phyloP scores from a whole-genome alignment of 148 eudicot genomes.

The Rheum nobile region DNA sequence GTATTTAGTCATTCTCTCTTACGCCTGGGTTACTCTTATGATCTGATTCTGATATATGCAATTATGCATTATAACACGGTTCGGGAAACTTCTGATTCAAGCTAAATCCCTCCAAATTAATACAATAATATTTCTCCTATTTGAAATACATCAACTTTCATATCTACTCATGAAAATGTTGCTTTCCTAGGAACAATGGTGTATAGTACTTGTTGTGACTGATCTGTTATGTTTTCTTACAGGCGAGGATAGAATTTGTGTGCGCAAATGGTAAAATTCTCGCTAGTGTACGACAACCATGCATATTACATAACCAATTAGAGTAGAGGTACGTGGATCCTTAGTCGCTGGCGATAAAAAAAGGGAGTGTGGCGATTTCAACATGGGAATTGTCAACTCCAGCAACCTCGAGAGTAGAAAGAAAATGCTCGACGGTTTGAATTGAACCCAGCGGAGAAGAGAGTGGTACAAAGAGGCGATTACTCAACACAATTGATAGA shows the following conservation, averaged over 20 bases:
- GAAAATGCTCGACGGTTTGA: no score
- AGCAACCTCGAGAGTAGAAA: no score
- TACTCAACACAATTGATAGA: no score
- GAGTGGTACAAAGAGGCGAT: no score
- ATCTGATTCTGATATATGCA: not conserved
- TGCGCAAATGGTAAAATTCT: conserved; percentile 44
- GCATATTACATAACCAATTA: conserved; percentile 69
- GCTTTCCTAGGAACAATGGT: not conserved
- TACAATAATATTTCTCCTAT: not conserved
- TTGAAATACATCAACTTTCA: not conserved
- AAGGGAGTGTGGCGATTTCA: no score
- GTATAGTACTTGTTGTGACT: not conserved
- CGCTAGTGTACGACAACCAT: conserved; percentile 57
- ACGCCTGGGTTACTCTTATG: not conserved
- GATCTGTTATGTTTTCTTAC: conserved; percentile 1
- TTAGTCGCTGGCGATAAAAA: no score
- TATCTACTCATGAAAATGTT: not conserved
- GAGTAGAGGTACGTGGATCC: no score
- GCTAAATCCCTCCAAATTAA: not conserved
- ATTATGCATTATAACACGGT: not conserved
- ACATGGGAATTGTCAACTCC: no score
- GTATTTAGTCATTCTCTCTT: not conserved
- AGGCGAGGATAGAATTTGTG: conserved; percentile 66
- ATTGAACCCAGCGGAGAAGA: no score
- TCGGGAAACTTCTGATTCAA: not conserved